Evolutionary conservation across 108 stramenopile species (phyloP).

Genomic region (Cyclotella sp.): DNA sequence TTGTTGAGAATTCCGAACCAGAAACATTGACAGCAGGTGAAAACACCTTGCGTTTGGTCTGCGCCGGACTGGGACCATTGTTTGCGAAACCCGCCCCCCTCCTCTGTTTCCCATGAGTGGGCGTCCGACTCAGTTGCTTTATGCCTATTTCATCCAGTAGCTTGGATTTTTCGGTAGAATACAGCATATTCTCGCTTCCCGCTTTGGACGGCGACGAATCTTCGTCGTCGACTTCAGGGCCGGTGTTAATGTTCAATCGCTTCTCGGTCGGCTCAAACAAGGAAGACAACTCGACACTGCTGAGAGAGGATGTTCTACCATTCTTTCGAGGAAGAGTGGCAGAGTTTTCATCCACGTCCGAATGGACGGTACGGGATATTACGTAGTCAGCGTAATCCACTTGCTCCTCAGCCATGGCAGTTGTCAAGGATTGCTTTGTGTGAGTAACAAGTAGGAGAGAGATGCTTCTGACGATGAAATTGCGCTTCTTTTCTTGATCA

Average conservation of each 20-base stretch:
- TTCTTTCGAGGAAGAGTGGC: constrained; percentile 6
- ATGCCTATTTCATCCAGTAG: background rate
- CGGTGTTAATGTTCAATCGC: background rate
- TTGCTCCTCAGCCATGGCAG: constrained; percentile 6
- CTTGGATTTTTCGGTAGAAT: constrained; percentile 6
- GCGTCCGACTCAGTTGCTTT: background rate
- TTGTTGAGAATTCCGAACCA: constrained; percentile 12
- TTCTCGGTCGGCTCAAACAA: constrained; percentile 9
- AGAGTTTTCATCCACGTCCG: constrained; percentile 11
- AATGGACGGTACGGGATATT: background rate
- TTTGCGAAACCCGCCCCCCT: background rate
- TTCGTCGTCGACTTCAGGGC: background rate
- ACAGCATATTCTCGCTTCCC: background rate
- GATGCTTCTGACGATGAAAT: no score
- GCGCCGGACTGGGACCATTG: background rate
- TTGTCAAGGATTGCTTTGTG: background rate
- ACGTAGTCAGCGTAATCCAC: background rate
- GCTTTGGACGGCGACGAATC: background rate
- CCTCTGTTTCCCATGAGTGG: background rate
- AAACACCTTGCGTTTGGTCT: constrained; percentile 1
- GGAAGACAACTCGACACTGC: constrained; percentile 10
- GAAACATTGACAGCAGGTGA: constrained; percentile 1
- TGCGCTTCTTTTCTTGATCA: no score
- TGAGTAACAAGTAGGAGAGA: background rate
- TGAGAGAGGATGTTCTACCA: background rate